Conservation (phyloP, 768 basidiomycete species). For the Amanita exitialis region DNA sequence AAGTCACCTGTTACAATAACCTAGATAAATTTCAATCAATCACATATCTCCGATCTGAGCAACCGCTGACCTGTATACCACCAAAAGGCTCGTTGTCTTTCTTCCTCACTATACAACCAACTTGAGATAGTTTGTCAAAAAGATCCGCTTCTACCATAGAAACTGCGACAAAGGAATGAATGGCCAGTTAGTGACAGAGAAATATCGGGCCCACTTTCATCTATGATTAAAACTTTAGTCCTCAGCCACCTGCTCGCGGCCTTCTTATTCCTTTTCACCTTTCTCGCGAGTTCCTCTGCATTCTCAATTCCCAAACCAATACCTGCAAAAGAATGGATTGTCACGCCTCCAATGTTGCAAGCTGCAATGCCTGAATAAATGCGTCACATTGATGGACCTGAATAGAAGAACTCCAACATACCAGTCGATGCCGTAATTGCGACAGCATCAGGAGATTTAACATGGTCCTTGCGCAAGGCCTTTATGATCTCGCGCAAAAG, state of each 20-base stretch:
- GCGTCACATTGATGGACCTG: background rate
- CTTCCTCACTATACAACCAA: slow-evolving; percentile 58
- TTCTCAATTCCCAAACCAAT: slow-evolving; percentile 75
- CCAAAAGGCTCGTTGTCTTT: slow-evolving; percentile 65
- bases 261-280: slow-evolving; percentile 78
- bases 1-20: slow-evolving; percentile 94
- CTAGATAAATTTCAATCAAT: slow-evolving; percentile 23
- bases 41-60: background rate
- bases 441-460: slow-evolving; percentile 55
- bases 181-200: background rate
- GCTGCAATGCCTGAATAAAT: slow-evolving; percentile 71
- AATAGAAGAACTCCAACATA: slow-evolving; percentile 12
- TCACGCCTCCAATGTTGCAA: slow-evolving; percentile 94
- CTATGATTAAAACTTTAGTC: slow-evolving; percentile 77
- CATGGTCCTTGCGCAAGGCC: slow-evolving; percentile 45
- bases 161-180: slow-evolving; percentile 35
- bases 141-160: slow-evolving; percentile 95
- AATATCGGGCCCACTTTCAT: slow-evolving; percentile 47
- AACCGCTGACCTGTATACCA: slow-evolving; percentile 68
- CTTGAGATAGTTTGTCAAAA: slow-evolving; percentile 79
- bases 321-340: slow-evolving; percentile 93
- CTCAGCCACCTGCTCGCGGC: slow-evolving; percentile 70
- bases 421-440: slow-evolving; percentile 95
- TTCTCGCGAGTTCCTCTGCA: slow-evolving; percentile 50
- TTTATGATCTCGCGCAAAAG: slow-evolving; percentile 87